These are phyloP conservation scores for Zea mays DNA, from an alignment of 176 grass and related monocot genomes.

Conservation along the genomic window Zm-B73-REFERENCE-NAM-5.0 NC_050102.1:141776501-141777000, in stretches of 20 bases:
- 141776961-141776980: neutral
- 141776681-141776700: no score
- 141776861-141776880: neutral
- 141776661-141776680: neutral
- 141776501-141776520: conserved; percentile 14
- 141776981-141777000: neutral
- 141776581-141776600: neutral
- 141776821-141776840: neutral
- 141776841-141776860: conserved; percentile 19
- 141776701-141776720: no score
- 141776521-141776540: neutral
- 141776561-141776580: conserved; percentile 7
- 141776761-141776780: no score
- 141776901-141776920: neutral
- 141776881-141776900: neutral
- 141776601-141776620: neutral
- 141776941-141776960: neutral
- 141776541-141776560: neutral
- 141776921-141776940: no score
- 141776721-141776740: no score
- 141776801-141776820: no score
- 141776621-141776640: neutral
- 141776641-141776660: neutral
- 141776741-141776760: no score
- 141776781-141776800: no score